A percentile compares a stretch with the other conserved stretches of the same genome.
Conservation (phyloP, 2,329 filamentous ascomycete genomes). For the Monosporascus cannonballus region DNA sequence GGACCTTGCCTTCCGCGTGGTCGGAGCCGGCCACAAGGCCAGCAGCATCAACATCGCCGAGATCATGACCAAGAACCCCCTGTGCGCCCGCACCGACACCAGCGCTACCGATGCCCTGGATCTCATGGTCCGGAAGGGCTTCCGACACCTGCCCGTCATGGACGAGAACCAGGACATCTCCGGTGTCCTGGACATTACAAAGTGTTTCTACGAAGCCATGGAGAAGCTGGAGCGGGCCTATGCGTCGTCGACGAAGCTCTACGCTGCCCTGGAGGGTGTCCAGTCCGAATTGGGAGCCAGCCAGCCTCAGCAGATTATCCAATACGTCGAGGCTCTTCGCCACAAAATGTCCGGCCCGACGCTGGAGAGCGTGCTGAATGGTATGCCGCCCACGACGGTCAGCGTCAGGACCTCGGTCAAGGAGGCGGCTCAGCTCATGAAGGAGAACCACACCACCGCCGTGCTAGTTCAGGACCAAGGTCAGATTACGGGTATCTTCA, state of each 20-base stretch:
- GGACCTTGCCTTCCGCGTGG: constrained; percentile 94
- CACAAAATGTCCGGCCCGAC: constrained; percentile 98
- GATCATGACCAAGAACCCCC: constrained; percentile 99
- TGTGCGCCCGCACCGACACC: constrained; percentile 94
- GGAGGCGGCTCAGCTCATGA: constrained; percentile 93
- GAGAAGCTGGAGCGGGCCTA: constrained; percentile 98
- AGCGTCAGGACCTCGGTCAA: constrained; percentile 94
- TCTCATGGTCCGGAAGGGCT: constrained; percentile 96
- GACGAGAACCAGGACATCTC: constrained; percentile 99
- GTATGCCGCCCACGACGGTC: constrained; percentile 86
- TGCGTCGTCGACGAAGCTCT: constrained; percentile 94
- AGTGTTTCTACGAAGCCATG: constrained; percentile 99
- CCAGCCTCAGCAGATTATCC: constrained; percentile 97
- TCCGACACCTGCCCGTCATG: constrained; percentile 97
- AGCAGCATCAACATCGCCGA: constrained; percentile 88
- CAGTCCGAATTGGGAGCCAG: constrained; percentile 94
- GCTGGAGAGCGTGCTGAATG: constrained; percentile 87
- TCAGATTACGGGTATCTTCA: constrained; percentile 97
- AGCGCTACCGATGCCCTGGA: constrained; percentile 96
- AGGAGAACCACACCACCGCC: constrained; percentile 96
- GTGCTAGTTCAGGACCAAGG: constrained; percentile 95
- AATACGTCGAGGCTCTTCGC: constrained; percentile 93
- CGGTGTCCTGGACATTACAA: constrained; percentile 96
- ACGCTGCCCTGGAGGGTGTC: constrained; percentile 94
- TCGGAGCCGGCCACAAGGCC: constrained; percentile 84